phyloP scores from a whole-genome alignment of 1,284 basidiomycete genomes.

The Rugosomyces carneus region DNA sequence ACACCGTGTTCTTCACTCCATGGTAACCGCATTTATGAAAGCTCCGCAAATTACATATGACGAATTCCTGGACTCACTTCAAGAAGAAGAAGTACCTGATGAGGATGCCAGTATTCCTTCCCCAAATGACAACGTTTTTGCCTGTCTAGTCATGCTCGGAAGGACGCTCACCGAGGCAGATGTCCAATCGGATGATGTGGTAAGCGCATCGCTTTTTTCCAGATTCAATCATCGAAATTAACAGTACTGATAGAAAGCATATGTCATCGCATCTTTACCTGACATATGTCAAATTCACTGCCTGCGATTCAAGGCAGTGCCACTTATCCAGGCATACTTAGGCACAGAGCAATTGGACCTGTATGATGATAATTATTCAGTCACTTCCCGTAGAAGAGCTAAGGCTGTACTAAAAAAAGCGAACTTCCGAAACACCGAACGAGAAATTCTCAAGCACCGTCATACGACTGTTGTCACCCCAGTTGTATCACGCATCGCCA shows the following conservation, averaged over 20 bases:
- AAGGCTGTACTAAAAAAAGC: neutral
- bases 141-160: slow-evolving; percentile 19
- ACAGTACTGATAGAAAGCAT: slow-evolving; percentile 29
- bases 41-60: slow-evolving; percentile 29
- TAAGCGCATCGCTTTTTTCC: slow-evolving; percentile 23
- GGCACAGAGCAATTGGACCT: slow-evolving; percentile 3
- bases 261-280: slow-evolving; percentile 29
- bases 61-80: slow-evolving; percentile 32
- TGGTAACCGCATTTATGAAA: slow-evolving; percentile 32
- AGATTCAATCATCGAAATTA: slow-evolving; percentile 2
- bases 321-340: slow-evolving; percentile 24
- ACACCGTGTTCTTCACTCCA: slow-evolving; percentile 41
- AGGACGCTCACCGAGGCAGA: slow-evolving; percentile 30
- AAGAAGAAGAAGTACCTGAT: slow-evolving; percentile 15
- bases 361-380: slow-evolving; percentile 1
- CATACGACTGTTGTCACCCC: slow-evolving; percentile 45
- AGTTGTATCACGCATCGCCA: slow-evolving; percentile 38
- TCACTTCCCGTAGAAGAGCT: neutral
- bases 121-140: slow-evolving; percentile 5
- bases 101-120: slow-evolving; percentile 15
- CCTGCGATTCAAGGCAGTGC: slow-evolving; percentile 24
- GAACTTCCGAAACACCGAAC: slow-evolving; percentile 22
- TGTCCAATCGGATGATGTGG: slow-evolving; percentile 36
- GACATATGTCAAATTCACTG: slow-evolving; percentile 25
- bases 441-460: slow-evolving; percentile 33